These are phyloP conservation scores for Cercophora scortea DNA, from an alignment of 495 filamentous ascomycete genomes.

Conservation along the genomic window DNA sequence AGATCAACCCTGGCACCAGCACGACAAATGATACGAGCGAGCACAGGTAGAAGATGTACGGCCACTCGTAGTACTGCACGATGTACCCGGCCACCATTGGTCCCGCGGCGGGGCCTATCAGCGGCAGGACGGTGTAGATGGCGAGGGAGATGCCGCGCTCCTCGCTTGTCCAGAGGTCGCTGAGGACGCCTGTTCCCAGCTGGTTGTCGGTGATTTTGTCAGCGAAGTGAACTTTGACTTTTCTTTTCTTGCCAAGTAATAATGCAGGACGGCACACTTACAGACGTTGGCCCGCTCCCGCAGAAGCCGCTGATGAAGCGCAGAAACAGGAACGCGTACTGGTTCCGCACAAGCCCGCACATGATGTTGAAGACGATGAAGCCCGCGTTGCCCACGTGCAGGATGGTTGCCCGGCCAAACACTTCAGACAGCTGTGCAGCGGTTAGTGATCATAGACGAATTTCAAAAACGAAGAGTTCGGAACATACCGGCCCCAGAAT, in stretches of 20 bases:
- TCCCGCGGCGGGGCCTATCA: background rate
- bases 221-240: background rate
- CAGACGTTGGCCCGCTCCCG: background rate
- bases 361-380: background rate
- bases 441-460: no score
- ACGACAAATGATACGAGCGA: no score
- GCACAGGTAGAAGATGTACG: background rate
- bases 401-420: background rate
- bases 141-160: background rate
- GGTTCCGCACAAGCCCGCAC: background rate
- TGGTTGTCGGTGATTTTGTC: background rate
- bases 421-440: background rate
- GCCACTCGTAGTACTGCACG: background rate
- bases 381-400: background rate
- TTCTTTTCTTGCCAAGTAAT: background rate
- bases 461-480: no score
- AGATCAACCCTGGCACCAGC: no score
- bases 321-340: background rate
- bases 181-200: background rate
- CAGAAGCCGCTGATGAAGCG: background rate
- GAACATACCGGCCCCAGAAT: background rate
- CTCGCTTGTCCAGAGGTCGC: background rate
- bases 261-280: background rate
- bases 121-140: background rate
- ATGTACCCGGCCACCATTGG: background rate